These are phyloP conservation scores for Alternaria novae-zelandiae DNA, from an alignment of 2,329 filamentous ascomycete species.

Conservation along the genomic window DNA sequence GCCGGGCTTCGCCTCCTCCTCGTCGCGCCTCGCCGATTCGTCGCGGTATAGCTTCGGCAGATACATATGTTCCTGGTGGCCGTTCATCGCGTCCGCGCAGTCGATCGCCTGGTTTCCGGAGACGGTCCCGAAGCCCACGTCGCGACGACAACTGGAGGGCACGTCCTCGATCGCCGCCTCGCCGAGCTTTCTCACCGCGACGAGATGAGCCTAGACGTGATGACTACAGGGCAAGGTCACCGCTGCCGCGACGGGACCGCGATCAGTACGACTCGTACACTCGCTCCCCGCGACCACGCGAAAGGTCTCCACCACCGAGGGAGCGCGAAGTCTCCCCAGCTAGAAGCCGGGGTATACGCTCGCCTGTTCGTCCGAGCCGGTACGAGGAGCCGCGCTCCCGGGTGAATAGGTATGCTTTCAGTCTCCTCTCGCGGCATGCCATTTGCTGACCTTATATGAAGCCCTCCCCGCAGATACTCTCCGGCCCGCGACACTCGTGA, in stretches of 20 bases:
- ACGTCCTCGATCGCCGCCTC: slow-evolving; percentile 57
- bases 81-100: slow-evolving; percentile 46
- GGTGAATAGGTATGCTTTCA: slow-evolving; percentile 37
- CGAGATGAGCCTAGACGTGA: slow-evolving; percentile 38
- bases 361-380: slow-evolving; percentile 48
- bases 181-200: slow-evolving; percentile 49
- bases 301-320: slow-evolving; percentile 53
- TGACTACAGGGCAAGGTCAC: slow-evolving; percentile 49
- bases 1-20: slow-evolving; percentile 7
- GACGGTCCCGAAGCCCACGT: slow-evolving; percentile 50
- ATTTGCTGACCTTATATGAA: slow-evolving; percentile 17
- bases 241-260: slow-evolving; percentile 50
- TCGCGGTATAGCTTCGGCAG: slow-evolving; percentile 45
- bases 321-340: slow-evolving; percentile 56
- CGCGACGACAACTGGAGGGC: slow-evolving; percentile 53
- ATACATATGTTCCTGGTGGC: slow-evolving; percentile 50
- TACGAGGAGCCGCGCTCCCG: slow-evolving; percentile 56
- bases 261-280: slow-evolving; percentile 48
- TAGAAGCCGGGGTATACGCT: slow-evolving; percentile 54
- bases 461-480: slow-evolving; percentile 51
- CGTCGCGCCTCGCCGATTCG: slow-evolving; percentile 37
- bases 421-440: not conserved
- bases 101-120: slow-evolving; percentile 48
- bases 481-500: slow-evolving; percentile 52
- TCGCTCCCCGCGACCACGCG: slow-evolving; percentile 51